Base-by-base conservation (phyloP, 306 rosid genomes). In the Biancaea sappan region DNA sequence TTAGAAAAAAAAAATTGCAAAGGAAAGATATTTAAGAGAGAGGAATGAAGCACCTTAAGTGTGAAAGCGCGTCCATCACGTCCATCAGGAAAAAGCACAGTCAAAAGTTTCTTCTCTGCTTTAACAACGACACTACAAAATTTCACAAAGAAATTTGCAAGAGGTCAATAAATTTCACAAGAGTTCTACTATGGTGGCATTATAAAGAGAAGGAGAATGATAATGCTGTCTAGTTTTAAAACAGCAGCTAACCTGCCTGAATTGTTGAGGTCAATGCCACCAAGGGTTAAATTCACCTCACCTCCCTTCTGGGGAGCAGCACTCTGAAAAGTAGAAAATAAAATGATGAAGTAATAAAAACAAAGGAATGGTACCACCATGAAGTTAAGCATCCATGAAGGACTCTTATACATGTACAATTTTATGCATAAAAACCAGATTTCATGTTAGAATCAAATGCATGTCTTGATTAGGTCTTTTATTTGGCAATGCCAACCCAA, bases 191-290 rank as follows among this genome's bases (percentile, higher is more conserved):
- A 56, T 8, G 46, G 34, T 14, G 34, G 72, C 25, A 44, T 14
- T 6, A 25, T 37, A 11, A 77, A 67, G 34, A 59, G 21, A 63
- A 15, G 2, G 38, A 64, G 43, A 66, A 62, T 26, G 44, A 52
- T 22, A 64, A 58, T 43, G 48, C 51, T 52, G 19, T 54, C 31
- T 57, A 81, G 77, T 78, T 78, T 32, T 43, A 66, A 67, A 80
- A 75, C 73, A 75, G 81, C 81, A 86, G 91, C 98, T 87, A 85
- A 95, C 99, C 99, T 95, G 93, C 99, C 98, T 92, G 99, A 92
- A 88, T 92, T 95, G 93, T 95, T 95, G 92, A 95, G 99, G 77
- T 95, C 99, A 79, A 92, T 92, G 82, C 99, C 99, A 63, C 99
- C 99, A 15, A 95, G 98, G 66, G 97, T 92, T 90, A 95, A 84